phyloP scores from a whole-genome alignment of 768 basidiomycete genomes.

The Mycena leptocephala region DNA sequence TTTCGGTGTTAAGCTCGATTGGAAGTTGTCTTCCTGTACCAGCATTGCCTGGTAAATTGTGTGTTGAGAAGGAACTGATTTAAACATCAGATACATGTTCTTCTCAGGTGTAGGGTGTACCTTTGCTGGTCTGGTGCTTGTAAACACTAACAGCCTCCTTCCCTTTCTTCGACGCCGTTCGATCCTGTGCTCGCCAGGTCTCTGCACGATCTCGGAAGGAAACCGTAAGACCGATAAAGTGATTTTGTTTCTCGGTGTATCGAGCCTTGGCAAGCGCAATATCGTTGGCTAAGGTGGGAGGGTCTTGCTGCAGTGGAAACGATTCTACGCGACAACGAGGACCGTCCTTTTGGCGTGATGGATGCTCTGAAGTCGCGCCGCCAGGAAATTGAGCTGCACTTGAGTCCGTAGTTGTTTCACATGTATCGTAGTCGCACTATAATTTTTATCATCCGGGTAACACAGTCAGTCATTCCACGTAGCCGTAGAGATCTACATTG shows the following conservation, averaged over 20 bases:
- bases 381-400: too few species aligned
- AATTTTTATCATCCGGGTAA: too few species aligned
- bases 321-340: too few species aligned
- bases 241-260: slow-evolving; percentile 1
- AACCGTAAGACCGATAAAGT: background rate
- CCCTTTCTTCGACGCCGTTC: background rate
- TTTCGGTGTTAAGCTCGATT: too few species aligned
- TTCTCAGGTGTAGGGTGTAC: background rate
- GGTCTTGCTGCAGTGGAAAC: too few species aligned
- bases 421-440: too few species aligned
- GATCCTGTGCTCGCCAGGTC: background rate
- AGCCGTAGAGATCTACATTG: too few species aligned
- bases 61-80: background rate
- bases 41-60: background rate
- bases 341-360: too few species aligned
- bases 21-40: background rate
- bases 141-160: background rate
- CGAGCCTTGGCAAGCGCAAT: background rate
- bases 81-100: background rate
- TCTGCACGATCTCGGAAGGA: background rate
- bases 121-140: slow-evolving; percentile 1
- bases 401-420: too few species aligned
- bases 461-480: too few species aligned
- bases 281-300: background rate
- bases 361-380: too few species aligned